Evolutionary conservation across 306 rosid species (phyloP), one percentile per base, ranked within the genome.

Genomic region (Hylodesmum podocarpum): DNA sequence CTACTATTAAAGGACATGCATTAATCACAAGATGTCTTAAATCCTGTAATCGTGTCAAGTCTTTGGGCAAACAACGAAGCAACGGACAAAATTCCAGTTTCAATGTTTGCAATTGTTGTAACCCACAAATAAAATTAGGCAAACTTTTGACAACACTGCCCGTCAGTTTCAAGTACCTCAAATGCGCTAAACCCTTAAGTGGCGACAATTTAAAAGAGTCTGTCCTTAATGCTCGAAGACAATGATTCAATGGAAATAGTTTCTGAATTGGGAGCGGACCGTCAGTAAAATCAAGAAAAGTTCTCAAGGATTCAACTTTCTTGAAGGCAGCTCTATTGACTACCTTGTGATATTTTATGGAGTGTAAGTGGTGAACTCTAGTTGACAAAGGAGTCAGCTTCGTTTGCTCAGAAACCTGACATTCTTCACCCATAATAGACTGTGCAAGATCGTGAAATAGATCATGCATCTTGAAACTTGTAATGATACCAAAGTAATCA

Each of bases 361-460:
- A 46, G 62, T 6, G 3, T 7, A 74, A 2, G 21, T 61, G 79
- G 25, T 74, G 79, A 5, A 46, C 41, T 44, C 71, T 74, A 0
- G 3, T 3, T 3, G 79, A 29, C 34, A 43, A 74, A 19, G 28
- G 4, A 3, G 44, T 29, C 28, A 74, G 18, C 47, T 15, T 58
- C 29, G 4, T 29, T 5, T 4, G 3, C 9, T 55, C 8, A 1
- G 19, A 73, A 33, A 47, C 34, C 5, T 2, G 10, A 24, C 43
- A 61, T 7, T 70, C 82, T 22, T 39, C 44, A 5, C 62, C 51
- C 40, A 47, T 41, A 24, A 77, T 18, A 11, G 70, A 46, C 59
- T 77, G 65, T 12, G 85, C 84, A 69, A 81, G 69, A 47, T 57
- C 79, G 43, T 84, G 84, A 36, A 84, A 58, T 47, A 59, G 46